Evolutionary conservation across 805 yeast genomes (phyloP).

Genomic region (Myxozyma kluyveri): DNA sequence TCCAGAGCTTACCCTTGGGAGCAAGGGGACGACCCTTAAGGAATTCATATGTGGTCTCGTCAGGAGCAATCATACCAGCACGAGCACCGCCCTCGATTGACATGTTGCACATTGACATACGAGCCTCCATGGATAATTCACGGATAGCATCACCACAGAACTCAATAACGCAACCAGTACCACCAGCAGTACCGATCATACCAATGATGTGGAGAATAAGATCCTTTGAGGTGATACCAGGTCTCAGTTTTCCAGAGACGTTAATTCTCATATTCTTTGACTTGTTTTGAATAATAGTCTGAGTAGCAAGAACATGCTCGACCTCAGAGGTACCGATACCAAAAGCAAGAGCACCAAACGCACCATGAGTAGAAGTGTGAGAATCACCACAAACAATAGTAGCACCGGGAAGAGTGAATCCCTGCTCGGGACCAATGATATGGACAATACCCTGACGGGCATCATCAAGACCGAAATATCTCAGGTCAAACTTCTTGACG

Average conservation of each 20-base stretch:
- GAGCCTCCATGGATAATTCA: conserved; percentile 88
- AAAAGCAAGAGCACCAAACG: conserved; percentile 94
- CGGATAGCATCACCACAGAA: conserved; percentile 95
- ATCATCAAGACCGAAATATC: conserved; percentile 93
- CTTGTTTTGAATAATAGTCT: conserved; percentile 89
- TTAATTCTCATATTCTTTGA: conserved; percentile 92
- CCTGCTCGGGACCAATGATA: conserved; percentile 98
- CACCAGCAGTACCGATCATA: conserved; percentile 98
- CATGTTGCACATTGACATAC: conserved; percentile 99
- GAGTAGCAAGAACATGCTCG: conserved; percentile 97
- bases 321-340: conserved; percentile 99
- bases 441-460: conserved; percentile 97
- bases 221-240: conserved; percentile 96
- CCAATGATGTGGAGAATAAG: conserved; percentile 92
- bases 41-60: conserved; percentile 81
- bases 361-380: conserved; percentile 98
- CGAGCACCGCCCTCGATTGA: conserved; percentile 99
- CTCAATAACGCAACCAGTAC: conserved; percentile 95
- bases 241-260: conserved; percentile 77
- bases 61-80: conserved; percentile 99
- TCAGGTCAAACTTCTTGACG: conserved; percentile 82
- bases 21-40: conserved; percentile 92
- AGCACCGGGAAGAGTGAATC: conserved; percentile 96
- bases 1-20: conserved; percentile 93
- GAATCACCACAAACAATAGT: conserved; percentile 99